Evolutionary conservation across 371 early-diverging fungal genomes (phyloP).

Genomic region (Syncephalastrum contaminatum): DNA sequence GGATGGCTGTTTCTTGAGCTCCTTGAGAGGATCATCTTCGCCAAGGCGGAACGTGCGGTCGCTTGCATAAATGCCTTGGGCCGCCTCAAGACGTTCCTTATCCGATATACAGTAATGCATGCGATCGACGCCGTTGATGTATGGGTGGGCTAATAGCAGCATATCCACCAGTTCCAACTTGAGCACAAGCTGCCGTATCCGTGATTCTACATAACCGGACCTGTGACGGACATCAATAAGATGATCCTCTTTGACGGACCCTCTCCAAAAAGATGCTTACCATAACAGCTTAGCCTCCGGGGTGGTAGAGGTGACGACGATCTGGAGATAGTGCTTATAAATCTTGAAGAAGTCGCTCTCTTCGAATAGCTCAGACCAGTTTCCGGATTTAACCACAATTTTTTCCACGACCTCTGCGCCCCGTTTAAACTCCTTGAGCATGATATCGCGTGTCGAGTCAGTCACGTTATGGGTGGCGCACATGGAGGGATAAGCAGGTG

Average conservation of each 20-base stretch:
- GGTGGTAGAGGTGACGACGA: slow-evolving; percentile 76
- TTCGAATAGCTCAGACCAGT: slow-evolving; percentile 71
- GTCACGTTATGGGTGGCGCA: slow-evolving; percentile 99
- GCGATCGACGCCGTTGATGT: slow-evolving; percentile 82
- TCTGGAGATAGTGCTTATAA: slow-evolving; percentile 91
- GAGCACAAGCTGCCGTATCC: slow-evolving; percentile 85
- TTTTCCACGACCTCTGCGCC: slow-evolving; percentile 66
- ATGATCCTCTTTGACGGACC: slow-evolving; percentile 4
- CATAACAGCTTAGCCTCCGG: slow-evolving; percentile 72
- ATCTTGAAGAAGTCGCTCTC: slow-evolving; percentile 86
- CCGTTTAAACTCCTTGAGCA: slow-evolving; percentile 82
- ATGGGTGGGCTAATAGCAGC: slow-evolving; percentile 85
- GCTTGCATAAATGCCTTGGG: slow-evolving; percentile 56
- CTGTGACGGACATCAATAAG: slow-evolving; percentile 24
- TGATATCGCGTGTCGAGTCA: slow-evolving; percentile 82
- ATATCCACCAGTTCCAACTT: slow-evolving; percentile 84
- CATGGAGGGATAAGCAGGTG: slow-evolving; percentile 99
- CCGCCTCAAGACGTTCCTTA: slow-evolving; percentile 62
- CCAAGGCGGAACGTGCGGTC: slow-evolving; percentile 29
- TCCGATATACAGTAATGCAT: slow-evolving; percentile 56
- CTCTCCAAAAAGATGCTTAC: slow-evolving; percentile 22
- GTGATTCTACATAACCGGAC: slow-evolving; percentile 93
- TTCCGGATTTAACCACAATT: slow-evolving; percentile 59
- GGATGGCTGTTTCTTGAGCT: slow-evolving; percentile 20
- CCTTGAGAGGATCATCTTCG: slow-evolving; percentile 27